A percentile compares a stretch with the other conserved stretches of the same genome.
These are phyloP conservation scores for Aschersonia sp. DNA, from an alignment of 2,329 filamentous ascomycete species.

Conservation along the genomic window DNA sequence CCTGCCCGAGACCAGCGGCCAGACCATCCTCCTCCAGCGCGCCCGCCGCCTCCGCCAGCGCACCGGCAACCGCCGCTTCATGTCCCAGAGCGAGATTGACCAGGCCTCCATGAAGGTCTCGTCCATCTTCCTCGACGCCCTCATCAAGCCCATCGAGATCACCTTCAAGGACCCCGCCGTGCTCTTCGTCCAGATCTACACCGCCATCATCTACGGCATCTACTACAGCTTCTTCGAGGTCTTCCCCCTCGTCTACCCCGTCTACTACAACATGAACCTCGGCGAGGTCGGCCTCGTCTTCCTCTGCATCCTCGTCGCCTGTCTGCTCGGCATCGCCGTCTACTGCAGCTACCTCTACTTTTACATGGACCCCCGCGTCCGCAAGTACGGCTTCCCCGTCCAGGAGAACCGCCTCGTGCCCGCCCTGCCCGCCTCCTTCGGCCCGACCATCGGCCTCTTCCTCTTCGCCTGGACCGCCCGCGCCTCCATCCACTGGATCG, in stretches of 20 bases:
- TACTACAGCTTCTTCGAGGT: slow-evolving; percentile 51
- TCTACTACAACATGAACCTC: slow-evolving; percentile 43
- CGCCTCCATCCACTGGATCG: slow-evolving; percentile 37
- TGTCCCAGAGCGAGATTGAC: slow-evolving; percentile 50
- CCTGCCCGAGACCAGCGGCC: slow-evolving; percentile 47
- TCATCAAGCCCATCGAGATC: slow-evolving; percentile 47
- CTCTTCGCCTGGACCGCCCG: slow-evolving; percentile 43
- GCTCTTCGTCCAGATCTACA: slow-evolving; percentile 47
- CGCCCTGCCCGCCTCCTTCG: slow-evolving; percentile 35
- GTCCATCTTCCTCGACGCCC: slow-evolving; percentile 37
- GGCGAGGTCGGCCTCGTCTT: slow-evolving; percentile 46
- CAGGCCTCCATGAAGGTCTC: slow-evolving; percentile 35
- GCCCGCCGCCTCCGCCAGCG: slow-evolving; percentile 45
- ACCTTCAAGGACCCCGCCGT: slow-evolving; percentile 47
- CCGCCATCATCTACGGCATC: slow-evolving; percentile 45
- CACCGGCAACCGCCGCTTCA: slow-evolving; percentile 41
- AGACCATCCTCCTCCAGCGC: slow-evolving; percentile 46
- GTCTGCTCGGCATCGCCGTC: slow-evolving; percentile 31
- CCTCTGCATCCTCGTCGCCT: slow-evolving; percentile 43
- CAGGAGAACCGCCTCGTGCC: slow-evolving; percentile 42
- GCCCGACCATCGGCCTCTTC: slow-evolving; percentile 44
- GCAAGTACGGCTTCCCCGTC: slow-evolving; percentile 29
- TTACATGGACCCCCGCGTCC: slow-evolving; percentile 35
- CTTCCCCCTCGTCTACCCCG: slow-evolving; percentile 49
- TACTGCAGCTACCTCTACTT: slow-evolving; percentile 38